These are phyloP conservation scores for Mortierella alpina DNA, from an alignment of 192 early-diverging fungal species.

Conservation along the genomic window DNA sequence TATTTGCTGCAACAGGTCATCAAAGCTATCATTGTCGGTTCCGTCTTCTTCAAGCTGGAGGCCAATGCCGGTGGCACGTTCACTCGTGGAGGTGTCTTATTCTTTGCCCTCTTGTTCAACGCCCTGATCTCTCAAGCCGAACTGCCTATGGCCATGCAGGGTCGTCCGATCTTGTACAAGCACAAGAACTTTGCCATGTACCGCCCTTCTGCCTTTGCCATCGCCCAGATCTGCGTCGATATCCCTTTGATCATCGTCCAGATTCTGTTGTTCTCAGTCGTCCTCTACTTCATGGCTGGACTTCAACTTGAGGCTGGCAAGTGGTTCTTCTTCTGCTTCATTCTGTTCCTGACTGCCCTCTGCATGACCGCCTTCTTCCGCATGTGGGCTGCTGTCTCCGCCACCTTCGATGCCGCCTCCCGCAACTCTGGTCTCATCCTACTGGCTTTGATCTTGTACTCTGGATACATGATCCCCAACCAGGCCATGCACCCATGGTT, in stretches of 20 bases:
- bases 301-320: conserved; percentile 61
- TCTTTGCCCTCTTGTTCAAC: conserved; percentile 70
- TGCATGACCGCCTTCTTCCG: conserved; percentile 72
- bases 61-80: conserved; percentile 72
- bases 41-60: conserved; percentile 73
- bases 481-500: conserved; percentile 72
- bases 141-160: conserved; percentile 75
- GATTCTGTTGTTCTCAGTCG: conserved; percentile 65
- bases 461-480: conserved; percentile 73
- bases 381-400: conserved; percentile 63
- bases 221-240: conserved; percentile 67
- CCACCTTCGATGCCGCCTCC: conserved; percentile 65
- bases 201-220: conserved; percentile 68
- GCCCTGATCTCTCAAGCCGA: conserved; percentile 72
- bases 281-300: conserved; percentile 74
- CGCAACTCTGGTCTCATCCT: conserved; percentile 65
- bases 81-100: conserved; percentile 84
- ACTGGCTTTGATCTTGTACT: conserved; percentile 64
- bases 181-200: conserved; percentile 82
- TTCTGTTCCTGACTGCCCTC: conserved; percentile 65
- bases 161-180: conserved; percentile 81
- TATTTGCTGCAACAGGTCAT: conserved; percentile 26
- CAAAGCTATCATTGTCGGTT: conserved; percentile 80
- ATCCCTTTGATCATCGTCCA: conserved; percentile 60
- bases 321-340: conserved; percentile 69